These are phyloP conservation scores for Geotrichum carabidarum DNA, from an alignment of 1,139 yeast species.

Conservation along the genomic window DNA sequence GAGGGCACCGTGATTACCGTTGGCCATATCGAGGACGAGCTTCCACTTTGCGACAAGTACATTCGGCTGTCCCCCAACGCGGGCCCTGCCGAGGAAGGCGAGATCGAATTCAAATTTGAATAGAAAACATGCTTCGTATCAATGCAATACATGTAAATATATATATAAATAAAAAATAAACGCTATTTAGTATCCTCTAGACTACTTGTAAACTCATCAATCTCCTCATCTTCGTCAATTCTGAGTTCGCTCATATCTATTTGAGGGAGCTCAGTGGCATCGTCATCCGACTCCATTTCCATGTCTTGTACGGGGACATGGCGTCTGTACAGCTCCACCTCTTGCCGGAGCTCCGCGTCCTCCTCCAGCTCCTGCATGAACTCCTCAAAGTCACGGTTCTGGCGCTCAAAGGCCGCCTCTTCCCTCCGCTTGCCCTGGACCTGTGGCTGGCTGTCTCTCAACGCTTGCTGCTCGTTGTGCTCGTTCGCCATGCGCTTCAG, in stretches of 20 bases:
- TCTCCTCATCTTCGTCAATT: slow-evolving; percentile 54
- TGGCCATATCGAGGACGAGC: slow-evolving; percentile 67
- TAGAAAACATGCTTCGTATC: neutral
- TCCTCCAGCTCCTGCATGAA: slow-evolving; percentile 95
- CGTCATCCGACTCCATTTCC: slow-evolving; percentile 31
- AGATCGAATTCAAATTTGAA: neutral
- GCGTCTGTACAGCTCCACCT: slow-evolving; percentile 78
- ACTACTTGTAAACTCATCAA: slow-evolving; percentile 7
- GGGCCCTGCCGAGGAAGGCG: slow-evolving; percentile 4
- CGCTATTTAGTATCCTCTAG: neutral
- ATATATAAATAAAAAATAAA: neutral
- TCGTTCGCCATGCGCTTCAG: slow-evolving; percentile 98
- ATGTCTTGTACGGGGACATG: slow-evolving; percentile 41
- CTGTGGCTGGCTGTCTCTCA: slow-evolving; percentile 56
- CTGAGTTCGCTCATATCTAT: slow-evolving; percentile 70
- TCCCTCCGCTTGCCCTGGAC: slow-evolving; percentile 55
- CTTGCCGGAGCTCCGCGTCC: slow-evolving; percentile 85
- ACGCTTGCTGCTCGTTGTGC: slow-evolving; percentile 57
- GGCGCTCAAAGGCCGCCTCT: slow-evolving; percentile 66
- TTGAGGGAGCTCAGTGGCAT: slow-evolving; percentile 24
- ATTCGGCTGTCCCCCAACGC: slow-evolving; percentile 38
- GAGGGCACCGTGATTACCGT: slow-evolving; percentile 68
- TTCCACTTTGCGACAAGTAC: slow-evolving; percentile 53
- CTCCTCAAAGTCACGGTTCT: slow-evolving; percentile 86
- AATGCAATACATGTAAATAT: neutral